Evolutionary conservation across 2,329 filamentous ascomycete species (phyloP).

Genomic region (Exophiala xenobiotica): DNA sequence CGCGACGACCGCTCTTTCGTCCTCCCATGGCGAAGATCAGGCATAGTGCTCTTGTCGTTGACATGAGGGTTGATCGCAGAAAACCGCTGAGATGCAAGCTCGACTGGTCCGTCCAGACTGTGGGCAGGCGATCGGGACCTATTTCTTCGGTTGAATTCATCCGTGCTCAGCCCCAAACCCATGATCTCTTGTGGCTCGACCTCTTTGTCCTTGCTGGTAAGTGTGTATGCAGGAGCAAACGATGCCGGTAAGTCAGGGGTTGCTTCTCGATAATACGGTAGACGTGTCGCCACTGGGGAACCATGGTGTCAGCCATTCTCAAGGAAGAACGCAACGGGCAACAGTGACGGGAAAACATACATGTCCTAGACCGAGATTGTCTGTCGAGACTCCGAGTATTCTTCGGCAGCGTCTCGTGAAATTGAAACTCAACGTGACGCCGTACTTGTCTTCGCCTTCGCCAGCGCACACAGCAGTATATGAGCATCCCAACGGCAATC

Average conservation of each 20-base stretch:
- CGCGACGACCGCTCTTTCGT: constrained; percentile 5
- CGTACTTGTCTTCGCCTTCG: not conserved
- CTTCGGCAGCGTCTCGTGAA: too few relatives aligned
- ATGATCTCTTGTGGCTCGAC: constrained; percentile 23
- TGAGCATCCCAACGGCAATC: not conserved
- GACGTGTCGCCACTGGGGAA: not conserved
- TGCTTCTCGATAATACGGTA: not conserved
- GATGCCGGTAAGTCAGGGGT: constrained; percentile 9
- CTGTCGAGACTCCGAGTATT: too few relatives aligned
- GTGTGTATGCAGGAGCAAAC: constrained; percentile 12
- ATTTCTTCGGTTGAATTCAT: constrained; percentile 18
- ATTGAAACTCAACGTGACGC: not conserved
- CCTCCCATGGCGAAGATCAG: constrained; percentile 1
- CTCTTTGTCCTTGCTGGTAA: constrained; percentile 4
- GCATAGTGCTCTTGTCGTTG: constrained; percentile 11
- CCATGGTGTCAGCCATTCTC: too few relatives aligned
- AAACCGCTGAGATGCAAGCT: constrained; percentile 18
- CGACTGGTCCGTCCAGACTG: constrained; percentile 12
- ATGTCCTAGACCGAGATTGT: too few relatives aligned
- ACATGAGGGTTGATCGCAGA: constrained; percentile 5
- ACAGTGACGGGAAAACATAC: too few relatives aligned
- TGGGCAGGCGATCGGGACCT: constrained; percentile 12
- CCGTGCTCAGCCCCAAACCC: constrained; percentile 15
- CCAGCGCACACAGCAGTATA: not conserved
- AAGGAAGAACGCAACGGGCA: too few relatives aligned